Evolutionary conservation across 768 basidiomycete species (phyloP).

Genomic region (Agaricus sinodeliciosus): DNA sequence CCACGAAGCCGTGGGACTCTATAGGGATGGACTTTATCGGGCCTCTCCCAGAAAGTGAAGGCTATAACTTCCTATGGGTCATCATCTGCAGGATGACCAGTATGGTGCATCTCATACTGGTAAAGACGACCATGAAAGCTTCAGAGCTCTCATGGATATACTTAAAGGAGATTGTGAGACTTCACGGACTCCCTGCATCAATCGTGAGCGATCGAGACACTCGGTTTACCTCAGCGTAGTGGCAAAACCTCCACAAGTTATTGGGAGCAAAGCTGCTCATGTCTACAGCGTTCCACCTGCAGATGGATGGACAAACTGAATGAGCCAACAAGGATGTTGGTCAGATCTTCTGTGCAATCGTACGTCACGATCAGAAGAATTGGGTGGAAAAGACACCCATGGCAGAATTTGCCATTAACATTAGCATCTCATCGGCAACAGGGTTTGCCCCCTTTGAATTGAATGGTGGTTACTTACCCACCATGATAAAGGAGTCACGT

Average conservation of each 20-base stretch:
- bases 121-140: slow-evolving; percentile 18
- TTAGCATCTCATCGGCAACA: slow-evolving; percentile 20
- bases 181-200: slow-evolving; percentile 22
- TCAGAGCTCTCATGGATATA: slow-evolving; percentile 24
- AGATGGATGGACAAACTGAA: slow-evolving; percentile 30
- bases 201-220: slow-evolving; percentile 28
- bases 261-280: slow-evolving; percentile 25
- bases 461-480: slow-evolving; percentile 20
- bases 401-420: slow-evolving; percentile 30
- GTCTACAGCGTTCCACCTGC: slow-evolving; percentile 34
- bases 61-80: slow-evolving; percentile 24
- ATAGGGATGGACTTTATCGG: slow-evolving; percentile 36
- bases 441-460: slow-evolving; percentile 28
- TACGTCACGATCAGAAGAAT: slow-evolving; percentile 23
- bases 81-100: slow-evolving; percentile 22
- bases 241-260: slow-evolving; percentile 19
- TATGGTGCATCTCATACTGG: slow-evolving; percentile 27
- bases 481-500: slow-evolving; percentile 10
- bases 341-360: slow-evolving; percentile 22
- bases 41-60: slow-evolving; percentile 22
- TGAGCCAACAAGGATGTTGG: slow-evolving; percentile 20
- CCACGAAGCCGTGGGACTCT: slow-evolving; percentile 24
- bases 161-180: slow-evolving; percentile 18
- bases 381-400: slow-evolving; percentile 25
- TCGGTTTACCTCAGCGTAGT: slow-evolving; percentile 31